These are phyloP conservation scores for Pythium aristosporum DNA, from an alignment of 352 stramenopile genomes.

Conservation along the genomic window DNA sequence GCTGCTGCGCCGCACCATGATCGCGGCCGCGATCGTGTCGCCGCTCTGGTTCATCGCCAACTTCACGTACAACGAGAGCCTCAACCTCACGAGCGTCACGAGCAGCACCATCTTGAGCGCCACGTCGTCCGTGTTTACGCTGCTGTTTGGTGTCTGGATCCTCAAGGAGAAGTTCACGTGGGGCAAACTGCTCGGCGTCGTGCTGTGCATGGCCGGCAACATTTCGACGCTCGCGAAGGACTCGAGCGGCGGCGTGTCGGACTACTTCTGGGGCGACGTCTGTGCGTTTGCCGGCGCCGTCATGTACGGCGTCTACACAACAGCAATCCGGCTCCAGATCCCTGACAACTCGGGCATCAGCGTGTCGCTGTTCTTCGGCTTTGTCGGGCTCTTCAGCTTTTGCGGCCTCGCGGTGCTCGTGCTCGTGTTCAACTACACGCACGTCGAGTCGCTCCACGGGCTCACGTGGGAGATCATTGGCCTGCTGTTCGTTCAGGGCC, in stretches of 20 bases:
- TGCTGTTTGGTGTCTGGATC: conserved; percentile 82
- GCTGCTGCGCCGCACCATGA: conserved; percentile 36
- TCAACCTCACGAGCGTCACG: conserved; percentile 92
- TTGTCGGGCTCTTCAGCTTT: conserved; percentile 91
- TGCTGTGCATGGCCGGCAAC: conserved; percentile 87
- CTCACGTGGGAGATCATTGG: conserved; percentile 78
- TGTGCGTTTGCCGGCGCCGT: conserved; percentile 75
- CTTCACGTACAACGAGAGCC: conserved; percentile 91
- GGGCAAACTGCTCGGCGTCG: conserved; percentile 82
- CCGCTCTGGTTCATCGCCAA: conserved; percentile 97
- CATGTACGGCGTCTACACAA: conserved; percentile 94
- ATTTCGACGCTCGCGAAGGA: conserved; percentile 86
- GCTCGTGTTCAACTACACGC: conserved; percentile 58
- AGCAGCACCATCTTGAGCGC: conserved; percentile 95
- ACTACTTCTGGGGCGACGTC: conserved; percentile 60
- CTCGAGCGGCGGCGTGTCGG: conserved; percentile 28
- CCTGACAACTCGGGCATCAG: conserved; percentile 86
- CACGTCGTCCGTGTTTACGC: conserved; percentile 94
- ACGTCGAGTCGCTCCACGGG: conserved; percentile 55
- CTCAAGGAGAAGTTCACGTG: conserved; percentile 82
- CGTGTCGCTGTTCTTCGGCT: conserved; percentile 94
- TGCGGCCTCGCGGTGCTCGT: conserved; percentile 72
- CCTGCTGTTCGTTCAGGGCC: conserved; percentile 85
- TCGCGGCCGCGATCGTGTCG: conserved; percentile 62
- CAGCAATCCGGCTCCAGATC: conserved; percentile 70